These are phyloP conservation scores for Emericellopsis cladophorae DNA, from an alignment of 2,329 filamentous ascomycete species.

Conservation along the genomic window DNA sequence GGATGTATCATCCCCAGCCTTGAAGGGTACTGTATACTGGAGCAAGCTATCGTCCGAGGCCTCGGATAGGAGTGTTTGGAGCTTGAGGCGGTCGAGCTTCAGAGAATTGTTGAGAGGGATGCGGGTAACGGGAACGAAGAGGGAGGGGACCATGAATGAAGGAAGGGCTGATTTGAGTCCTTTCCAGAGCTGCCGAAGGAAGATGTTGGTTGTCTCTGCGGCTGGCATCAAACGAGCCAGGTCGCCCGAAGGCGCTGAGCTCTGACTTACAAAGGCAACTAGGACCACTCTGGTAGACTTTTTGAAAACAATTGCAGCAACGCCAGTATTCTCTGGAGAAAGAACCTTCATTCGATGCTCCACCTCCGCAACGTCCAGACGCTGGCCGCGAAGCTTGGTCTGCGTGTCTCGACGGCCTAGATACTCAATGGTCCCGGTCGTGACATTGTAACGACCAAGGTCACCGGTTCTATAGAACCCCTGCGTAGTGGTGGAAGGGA, in stretches of 20 bases:
- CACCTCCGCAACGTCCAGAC: slow-evolving; percentile 26
- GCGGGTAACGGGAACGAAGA: slow-evolving; percentile 7
- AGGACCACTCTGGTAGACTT: background rate
- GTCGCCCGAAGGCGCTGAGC: background rate
- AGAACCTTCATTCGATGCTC: slow-evolving; percentile 1
- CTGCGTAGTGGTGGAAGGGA: slow-evolving; percentile 9
- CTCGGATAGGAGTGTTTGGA: too few relatives aligned
- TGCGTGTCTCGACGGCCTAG: slow-evolving; percentile 24
- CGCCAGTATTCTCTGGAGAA: background rate
- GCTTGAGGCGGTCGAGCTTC: slow-evolving; percentile 10
- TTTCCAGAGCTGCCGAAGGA: background rate
- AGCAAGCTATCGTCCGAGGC: too few relatives aligned
- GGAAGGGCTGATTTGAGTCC: slow-evolving; percentile 3
- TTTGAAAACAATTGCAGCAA: slow-evolving; percentile 3
- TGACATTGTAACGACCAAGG: slow-evolving; percentile 4
- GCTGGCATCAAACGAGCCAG: background rate
- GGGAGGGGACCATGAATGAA: slow-evolving; percentile 8
- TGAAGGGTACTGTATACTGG: too few relatives aligned
- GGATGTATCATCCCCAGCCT: too few relatives aligned
- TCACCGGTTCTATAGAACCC: slow-evolving; percentile 9
- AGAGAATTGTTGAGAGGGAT: slow-evolving; percentile 7
- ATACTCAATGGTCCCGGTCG: slow-evolving; percentile 7
- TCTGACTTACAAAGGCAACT: slow-evolving; percentile 1
- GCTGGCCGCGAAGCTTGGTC: slow-evolving; percentile 39
- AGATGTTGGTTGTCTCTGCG: background rate